These are phyloP conservation scores for Oenanthe javanica DNA, from an alignment of 140 eudicot genomes.

Conservation along the genomic window DNA sequence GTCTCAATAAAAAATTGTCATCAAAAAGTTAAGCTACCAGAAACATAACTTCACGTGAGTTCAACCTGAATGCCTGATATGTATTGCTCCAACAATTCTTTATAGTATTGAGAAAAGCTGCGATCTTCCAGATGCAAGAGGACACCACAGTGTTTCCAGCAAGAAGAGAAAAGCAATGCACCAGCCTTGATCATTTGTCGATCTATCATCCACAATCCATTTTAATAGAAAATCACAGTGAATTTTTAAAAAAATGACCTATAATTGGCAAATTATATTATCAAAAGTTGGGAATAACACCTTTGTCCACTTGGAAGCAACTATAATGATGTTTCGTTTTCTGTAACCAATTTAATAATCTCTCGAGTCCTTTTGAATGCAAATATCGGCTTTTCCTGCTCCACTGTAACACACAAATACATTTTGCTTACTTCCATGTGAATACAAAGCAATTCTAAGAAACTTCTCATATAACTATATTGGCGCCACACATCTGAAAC, in stretches of 20 bases:
- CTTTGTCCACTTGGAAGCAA: constrained; percentile 41
- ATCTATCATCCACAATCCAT: constrained; percentile 30
- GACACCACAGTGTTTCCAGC: constrained; percentile 92
- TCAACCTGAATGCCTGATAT: constrained; percentile 83
- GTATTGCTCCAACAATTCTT: constrained; percentile 61
- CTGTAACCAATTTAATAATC: constrained; percentile 61
- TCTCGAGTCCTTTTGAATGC: constrained; percentile 72
- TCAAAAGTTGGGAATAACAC: constrained; percentile 24
- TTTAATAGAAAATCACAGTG: constrained; percentile 1
- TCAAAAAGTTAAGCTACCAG: neutral
- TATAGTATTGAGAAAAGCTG: constrained; percentile 35
- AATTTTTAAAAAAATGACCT: constrained; percentile 2
- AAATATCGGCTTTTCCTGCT: constrained; percentile 75
- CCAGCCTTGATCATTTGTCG: constrained; percentile 45
- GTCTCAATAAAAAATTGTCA: neutral
- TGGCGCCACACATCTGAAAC: neutral
- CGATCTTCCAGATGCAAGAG: constrained; percentile 61
- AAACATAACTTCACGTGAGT: neutral
- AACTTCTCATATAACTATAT: neutral
- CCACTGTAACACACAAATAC: constrained; percentile 47
- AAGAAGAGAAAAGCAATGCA: constrained; percentile 65
- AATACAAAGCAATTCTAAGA: neutral
- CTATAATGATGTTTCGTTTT: constrained; percentile 33
- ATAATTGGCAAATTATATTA: neutral
- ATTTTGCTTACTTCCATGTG: neutral